A percentile compares a stretch with the other conserved stretches of the same genome.
These are phyloP conservation scores for Uromyces viciae-fabae DNA, from an alignment of 1,284 basidiomycete species.

Conservation along the genomic window DNA sequence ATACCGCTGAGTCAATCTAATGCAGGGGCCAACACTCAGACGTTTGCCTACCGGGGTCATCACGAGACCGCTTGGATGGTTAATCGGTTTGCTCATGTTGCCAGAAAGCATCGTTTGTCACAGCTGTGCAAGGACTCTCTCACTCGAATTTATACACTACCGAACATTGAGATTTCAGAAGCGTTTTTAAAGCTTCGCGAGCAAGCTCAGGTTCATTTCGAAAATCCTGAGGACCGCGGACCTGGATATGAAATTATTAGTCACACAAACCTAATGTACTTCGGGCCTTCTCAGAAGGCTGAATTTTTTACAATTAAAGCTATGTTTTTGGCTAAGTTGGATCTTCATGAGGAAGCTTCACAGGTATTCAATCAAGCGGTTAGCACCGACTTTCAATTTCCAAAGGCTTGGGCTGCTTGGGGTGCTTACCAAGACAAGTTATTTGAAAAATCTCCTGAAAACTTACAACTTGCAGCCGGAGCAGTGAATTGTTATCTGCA, in stretches of 20 bases:
- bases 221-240: slow-evolving; percentile 86
- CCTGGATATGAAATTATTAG: slow-evolving; percentile 97
- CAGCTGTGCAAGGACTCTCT: slow-evolving; percentile 93
- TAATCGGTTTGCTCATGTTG: slow-evolving; percentile 99
- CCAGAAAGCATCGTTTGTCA: slow-evolving; percentile 90
- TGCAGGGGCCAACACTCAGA: slow-evolving; percentile 62
- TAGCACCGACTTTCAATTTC: slow-evolving; percentile 87
- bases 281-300: slow-evolving; percentile 87
- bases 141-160: slow-evolving; percentile 96
- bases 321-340: slow-evolving; percentile 91
- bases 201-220: slow-evolving; percentile 98
- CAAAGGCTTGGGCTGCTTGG: slow-evolving; percentile 99
- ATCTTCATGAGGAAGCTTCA: slow-evolving; percentile 84
- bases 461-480: slow-evolving; percentile 73
- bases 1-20: slow-evolving; percentile 72
- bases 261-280: slow-evolving; percentile 99
- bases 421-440: slow-evolving; percentile 88
- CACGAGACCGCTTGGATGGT: slow-evolving; percentile 99
- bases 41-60: slow-evolving; percentile 94
- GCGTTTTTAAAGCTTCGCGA: slow-evolving; percentile 98
- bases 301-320: slow-evolving; percentile 99
- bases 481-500: slow-evolving; percentile 98
- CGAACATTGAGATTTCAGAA: slow-evolving; percentile 99
- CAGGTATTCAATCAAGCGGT: slow-evolving; percentile 90
- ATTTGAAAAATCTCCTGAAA: slow-evolving; percentile 70